A percentile compares a stretch with the other conserved stretches of the same genome.
Evolutionary conservation across 2,329 filamentous ascomycete species (phyloP).

Genomic region (Apiospora koreana): DNA sequence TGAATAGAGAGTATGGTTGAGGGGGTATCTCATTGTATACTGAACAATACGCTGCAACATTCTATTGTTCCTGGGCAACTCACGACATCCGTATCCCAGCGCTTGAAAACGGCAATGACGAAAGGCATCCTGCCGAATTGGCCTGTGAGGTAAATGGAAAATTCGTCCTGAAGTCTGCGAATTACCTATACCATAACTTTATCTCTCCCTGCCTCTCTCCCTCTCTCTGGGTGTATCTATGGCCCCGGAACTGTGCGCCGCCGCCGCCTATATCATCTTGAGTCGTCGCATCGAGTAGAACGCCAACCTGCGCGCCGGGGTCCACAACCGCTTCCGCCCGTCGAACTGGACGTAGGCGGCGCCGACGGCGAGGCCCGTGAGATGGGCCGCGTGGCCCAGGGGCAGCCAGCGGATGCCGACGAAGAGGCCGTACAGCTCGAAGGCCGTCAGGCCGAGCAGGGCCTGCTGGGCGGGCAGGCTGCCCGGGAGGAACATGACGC

Average conservation of each 20-base stretch:
- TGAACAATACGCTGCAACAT: background rate
- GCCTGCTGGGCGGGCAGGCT: constrained; percentile 16
- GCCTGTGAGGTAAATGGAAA: background rate
- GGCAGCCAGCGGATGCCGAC: constrained; percentile 18
- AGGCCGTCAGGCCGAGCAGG: constrained; percentile 18
- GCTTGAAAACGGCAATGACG: too few relatives aligned
- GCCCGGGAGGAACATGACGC: constrained; percentile 25
- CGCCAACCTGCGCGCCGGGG: constrained; percentile 21
- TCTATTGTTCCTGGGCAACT: background rate
- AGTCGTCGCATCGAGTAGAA: constrained; percentile 26
- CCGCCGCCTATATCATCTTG: constrained; percentile 18
- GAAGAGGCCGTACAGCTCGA: constrained; percentile 27
- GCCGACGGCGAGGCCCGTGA: constrained; percentile 26
- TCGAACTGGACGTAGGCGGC: constrained; percentile 24
- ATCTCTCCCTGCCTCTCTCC: background rate
- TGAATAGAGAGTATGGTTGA: background rate
- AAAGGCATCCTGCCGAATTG: background rate
- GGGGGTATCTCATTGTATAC: background rate
- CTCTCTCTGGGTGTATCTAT: too few relatives aligned
- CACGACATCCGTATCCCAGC: background rate
- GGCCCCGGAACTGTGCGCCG: too few relatives aligned
- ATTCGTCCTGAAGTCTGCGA: background rate
- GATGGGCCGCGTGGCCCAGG: constrained; percentile 24
- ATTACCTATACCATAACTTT: background rate
- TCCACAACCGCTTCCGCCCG: constrained; percentile 25